phyloP scores from a whole-genome alignment of 345 rosid species.

The Syzygium grande region DNA sequence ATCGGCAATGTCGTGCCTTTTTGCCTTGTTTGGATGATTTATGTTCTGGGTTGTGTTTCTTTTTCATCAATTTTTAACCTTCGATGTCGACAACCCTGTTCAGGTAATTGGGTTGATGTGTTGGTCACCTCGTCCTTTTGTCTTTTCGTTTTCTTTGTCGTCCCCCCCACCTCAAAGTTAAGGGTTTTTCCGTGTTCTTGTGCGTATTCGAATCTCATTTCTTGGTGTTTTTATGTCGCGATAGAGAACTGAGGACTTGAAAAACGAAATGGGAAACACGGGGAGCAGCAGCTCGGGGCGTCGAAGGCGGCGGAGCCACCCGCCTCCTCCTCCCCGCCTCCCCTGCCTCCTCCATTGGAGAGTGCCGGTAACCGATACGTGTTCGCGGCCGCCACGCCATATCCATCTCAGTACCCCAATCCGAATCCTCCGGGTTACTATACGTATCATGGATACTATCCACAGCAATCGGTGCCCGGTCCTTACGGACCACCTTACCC shows the following conservation, averaged over 20 bases:
- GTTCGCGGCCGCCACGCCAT: constrained; percentile 30
- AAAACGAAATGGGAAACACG: constrained; percentile 17
- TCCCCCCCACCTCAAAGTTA: not conserved
- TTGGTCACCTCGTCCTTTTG: not conserved
- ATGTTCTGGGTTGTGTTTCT: not conserved
- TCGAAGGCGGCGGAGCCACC: constrained; percentile 14
- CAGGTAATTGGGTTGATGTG: not conserved
- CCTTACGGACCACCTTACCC: constrained; percentile 16
- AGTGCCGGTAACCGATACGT: constrained; percentile 22
- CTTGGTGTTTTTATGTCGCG: not conserved
- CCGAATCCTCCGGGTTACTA: constrained; percentile 19
- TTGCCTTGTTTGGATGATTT: not conserved
- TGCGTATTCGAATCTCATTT: not conserved
- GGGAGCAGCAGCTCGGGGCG: constrained; percentile 9
- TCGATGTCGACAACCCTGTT: not conserved
- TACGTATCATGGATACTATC: constrained; percentile 9
- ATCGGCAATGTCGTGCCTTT: not conserved
- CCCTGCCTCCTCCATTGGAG: constrained; percentile 7
- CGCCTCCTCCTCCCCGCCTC: constrained; percentile 3
- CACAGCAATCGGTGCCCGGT: constrained; percentile 4
- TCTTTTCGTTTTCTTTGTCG: not conserved
- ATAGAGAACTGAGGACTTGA: not conserved
- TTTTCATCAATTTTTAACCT: not conserved
- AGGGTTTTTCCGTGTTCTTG: not conserved
- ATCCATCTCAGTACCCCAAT: constrained; percentile 33